Evolutionary conservation across 2,329 filamentous ascomycete genomes (phyloP), one percentile per base, ranked within the genome.

Genomic region (Venturia asperata): DNA sequence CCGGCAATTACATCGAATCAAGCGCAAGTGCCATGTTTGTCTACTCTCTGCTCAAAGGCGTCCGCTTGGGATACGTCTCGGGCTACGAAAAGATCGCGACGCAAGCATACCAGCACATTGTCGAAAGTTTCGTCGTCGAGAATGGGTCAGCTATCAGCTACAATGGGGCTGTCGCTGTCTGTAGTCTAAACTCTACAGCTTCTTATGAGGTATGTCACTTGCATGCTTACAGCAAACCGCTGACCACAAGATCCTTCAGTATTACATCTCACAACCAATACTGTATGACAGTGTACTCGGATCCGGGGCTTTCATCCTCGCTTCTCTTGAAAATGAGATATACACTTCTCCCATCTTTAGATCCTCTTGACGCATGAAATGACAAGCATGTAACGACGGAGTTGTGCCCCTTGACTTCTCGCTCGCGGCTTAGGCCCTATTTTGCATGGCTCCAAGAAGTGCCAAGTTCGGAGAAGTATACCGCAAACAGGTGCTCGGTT

Each of bases 1-100:
- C 77, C 41, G 81, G 80, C 0, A 87, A 87, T 70, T 87, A 85
- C 70, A 77, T 87, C 47, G 85, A 87, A 75, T 82, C 81, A 41
- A 85, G 82, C 63, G 82, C 79, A 13, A 81, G 80, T 11, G 81
- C 81, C 1, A 84, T 87, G 80, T 86, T 85, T 68, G 76, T 78
- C 0, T 84, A 82, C 64, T 79, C 81, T 0, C 72, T 84, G 67
- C 71, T 85, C 15, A 80, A 78, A 68, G 83, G 80, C 0, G 73
- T 75, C 10, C 70, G 76, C 39, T 56, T 77, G 6, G 79, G 78
- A 0, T 71, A 64, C 68, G 67, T 11, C 70, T 67, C 39, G 69
- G 68, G 9, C 72, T 72, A 77, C 43, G 70, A 71, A 5, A 67
- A 68, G 6, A 65, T 70, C 5, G 78, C 77, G 1, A 66, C 70